Base-by-base conservation (phyloP, 768 basidiomycete species). In the Boletus vermiculosoides region DNA sequence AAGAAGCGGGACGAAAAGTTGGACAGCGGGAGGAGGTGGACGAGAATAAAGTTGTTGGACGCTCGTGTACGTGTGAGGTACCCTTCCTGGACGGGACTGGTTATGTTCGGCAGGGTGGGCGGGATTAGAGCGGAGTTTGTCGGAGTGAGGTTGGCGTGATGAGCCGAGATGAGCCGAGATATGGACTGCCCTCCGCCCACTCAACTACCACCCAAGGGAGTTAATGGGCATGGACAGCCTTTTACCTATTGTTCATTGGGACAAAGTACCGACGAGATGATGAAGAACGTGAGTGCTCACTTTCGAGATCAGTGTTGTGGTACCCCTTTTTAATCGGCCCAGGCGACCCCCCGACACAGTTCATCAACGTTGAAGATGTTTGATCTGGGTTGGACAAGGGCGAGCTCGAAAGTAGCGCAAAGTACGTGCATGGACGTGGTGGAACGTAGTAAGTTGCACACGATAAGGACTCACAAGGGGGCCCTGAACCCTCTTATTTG, bases 81-180 rank as follows among this genome's bases (percentile, higher is more conserved):
- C 28, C 33, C 5, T 9, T 5, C 4, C 33, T 5, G 31, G 41
- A 25, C 40, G 25, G 2, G 25, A 5, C 57, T 28, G 28, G 41
- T 55, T 50, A 53, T 54, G 59, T 52, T 23, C 57, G 60, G 53
- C 53, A 41, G 5, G 16, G 22, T 16, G 12, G 41, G 55, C 41
- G 58, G 46, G 54, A 45, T 70, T 71, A 25, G 50, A 60, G 63
- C 68, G 68, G 66, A 68, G 66, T 51, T 53, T 0, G 8, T 51
- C 58, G 58, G 64, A 69, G 42, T 56, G 4, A 22, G 30, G 13
- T 42, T 59, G 55, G 51, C 41, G 44, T 20, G 5, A 13, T 45
- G 18, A n/a, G 36, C 36, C 36, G 34, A 20, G 46, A 30, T 12
- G 18, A n/a, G 36, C 36, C 36, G 34, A 20, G 46, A 30, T 12